Base-by-base conservation (phyloP, 2,329 filamentous ascomycete species). In the Paecilomyces fulvus region DNA sequence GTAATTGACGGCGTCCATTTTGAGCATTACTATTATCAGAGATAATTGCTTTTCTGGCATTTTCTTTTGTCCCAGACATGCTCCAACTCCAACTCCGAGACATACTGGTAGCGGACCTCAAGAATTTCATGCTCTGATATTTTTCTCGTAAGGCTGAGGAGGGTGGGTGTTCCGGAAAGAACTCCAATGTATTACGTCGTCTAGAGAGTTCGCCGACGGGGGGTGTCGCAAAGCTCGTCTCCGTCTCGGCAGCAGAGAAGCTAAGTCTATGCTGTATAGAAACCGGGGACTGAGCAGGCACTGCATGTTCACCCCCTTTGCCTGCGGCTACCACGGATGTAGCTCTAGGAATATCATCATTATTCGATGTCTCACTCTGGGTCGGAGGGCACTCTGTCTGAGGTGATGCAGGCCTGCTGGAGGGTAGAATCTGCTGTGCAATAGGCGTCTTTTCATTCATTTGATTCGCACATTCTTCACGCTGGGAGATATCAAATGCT, bases 1-100 rank as follows among this genome's bases (percentile, higher is more conserved):
- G 14, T n/a, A 8, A 17, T 43, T 17, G n/a, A 43, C 6, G 7
- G 7, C 14, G 14, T 17, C 8, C 17, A 43, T 43, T 17, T 43
- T 7, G 8, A 17, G 37, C n/a, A 17, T 6, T 17, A 17, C 4
- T n/a, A 63, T 89, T 83, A 61, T 74, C 81, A 61, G 73, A 83
- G 70, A 59, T 83, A 50, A 69, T 71, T 7, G 73, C 68, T 57
- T 67, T 62, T 33, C 67, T 63, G 51, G 70, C 67, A 3, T 68
- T 70, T 25, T 77, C 71, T 30, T 63, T 65, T 62, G 72, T 76
- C 33, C 70, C 72, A 51, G 81, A 73, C 20, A 83, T 76, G 56
- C 74, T 77, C 73, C 73, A 75, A 43, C 79, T 75, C 83, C 83
- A 85, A 70, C 83, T 85, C 65, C 82, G 83, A 4, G 83, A 82